Conservation (phyloP, 768 basidiomycete species). For the Rhodotorula graminis region DNA sequence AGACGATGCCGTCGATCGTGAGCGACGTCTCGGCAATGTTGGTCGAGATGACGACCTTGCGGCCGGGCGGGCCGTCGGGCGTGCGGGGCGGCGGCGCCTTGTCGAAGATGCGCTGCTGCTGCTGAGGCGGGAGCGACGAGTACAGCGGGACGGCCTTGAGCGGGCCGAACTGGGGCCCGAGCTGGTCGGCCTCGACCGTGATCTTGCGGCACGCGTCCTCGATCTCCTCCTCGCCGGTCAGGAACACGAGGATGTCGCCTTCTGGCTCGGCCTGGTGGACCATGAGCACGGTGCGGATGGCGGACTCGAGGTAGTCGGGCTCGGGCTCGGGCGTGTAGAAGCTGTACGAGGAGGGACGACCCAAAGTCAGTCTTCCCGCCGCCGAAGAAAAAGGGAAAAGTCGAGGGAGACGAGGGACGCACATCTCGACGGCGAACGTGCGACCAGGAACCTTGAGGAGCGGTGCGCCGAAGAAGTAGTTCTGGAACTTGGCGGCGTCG, state of each 20-base stretch:
- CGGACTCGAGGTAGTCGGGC: slow-evolving; percentile 93
- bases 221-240: slow-evolving; percentile 98
- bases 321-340: slow-evolving; percentile 90
- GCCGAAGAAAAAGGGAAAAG: too few species aligned
- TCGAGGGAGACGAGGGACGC: background rate
- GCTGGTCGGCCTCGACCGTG: slow-evolving; percentile 79
- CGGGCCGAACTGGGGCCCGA: slow-evolving; percentile 73
- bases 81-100: slow-evolving; percentile 63
- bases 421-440: slow-evolving; percentile 88
- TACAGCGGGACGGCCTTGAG: slow-evolving; percentile 87
- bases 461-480: slow-evolving; percentile 67
- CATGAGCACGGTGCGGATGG: slow-evolving; percentile 92
- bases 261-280: slow-evolving; percentile 92
- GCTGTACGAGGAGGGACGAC: background rate
- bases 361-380: too few species aligned
- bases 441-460: slow-evolving; percentile 61
- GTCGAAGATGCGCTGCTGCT: slow-evolving; percentile 96
- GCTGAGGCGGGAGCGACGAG: slow-evolving; percentile 85
- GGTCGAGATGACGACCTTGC: slow-evolving; percentile 91
- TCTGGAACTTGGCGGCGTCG: slow-evolving; percentile 92
- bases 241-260: slow-evolving; percentile 87
- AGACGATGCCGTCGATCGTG: slow-evolving; percentile 99
- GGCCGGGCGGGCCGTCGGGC: slow-evolving; percentile 69
- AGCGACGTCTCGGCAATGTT: slow-evolving; percentile 97
- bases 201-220: slow-evolving; percentile 94